phyloP scores from a whole-genome alignment of 495 filamentous ascomycete species.

The Lasiosphaeria hispida region DNA sequence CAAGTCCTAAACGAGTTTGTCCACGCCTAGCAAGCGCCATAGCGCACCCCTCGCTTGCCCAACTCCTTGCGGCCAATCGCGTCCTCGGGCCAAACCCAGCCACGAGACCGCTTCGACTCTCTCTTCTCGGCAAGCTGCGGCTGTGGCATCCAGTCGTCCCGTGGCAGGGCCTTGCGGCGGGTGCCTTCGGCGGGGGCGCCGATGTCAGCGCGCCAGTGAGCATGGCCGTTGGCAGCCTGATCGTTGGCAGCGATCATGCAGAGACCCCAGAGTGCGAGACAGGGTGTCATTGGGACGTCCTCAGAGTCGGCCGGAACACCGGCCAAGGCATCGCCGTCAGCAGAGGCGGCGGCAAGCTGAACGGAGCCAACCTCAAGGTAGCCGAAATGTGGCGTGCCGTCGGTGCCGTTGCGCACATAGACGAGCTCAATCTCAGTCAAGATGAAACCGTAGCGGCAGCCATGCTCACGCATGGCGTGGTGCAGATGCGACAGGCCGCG shows the following conservation, averaged over 20 bases:
- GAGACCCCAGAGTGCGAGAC: constrained; percentile 51
- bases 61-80: constrained; percentile 53
- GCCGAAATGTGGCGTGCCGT: constrained; percentile 76
- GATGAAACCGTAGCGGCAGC: constrained; percentile 90
- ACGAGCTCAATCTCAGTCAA: constrained; percentile 93
- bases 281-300: constrained; percentile 54
- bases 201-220: constrained; percentile 71
- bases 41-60: constrained; percentile 55
- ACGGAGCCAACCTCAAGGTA: constrained; percentile 72
- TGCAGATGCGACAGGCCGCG: constrained; percentile 80
- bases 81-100: constrained; percentile 84
- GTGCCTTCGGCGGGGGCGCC: constrained; percentile 77
- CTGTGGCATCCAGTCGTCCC: constrained; percentile 86
- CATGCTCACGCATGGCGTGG: constrained; percentile 86
- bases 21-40: constrained; percentile 36
- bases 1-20: not conserved
- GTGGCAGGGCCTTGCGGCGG: constrained; percentile 63
- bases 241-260: constrained; percentile 77
- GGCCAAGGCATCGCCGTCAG: constrained; percentile 24
- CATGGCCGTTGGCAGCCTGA: constrained; percentile 62
- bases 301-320: constrained; percentile 24
- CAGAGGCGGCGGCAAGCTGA: constrained; percentile 43
- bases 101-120: constrained; percentile 75
- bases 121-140: constrained; percentile 78
- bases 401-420: constrained; percentile 75